Evolutionary conservation across 345 rosid genomes (phyloP), one percentile per base, ranked within the genome.

Genomic region (Nephelium lappaceum): DNA sequence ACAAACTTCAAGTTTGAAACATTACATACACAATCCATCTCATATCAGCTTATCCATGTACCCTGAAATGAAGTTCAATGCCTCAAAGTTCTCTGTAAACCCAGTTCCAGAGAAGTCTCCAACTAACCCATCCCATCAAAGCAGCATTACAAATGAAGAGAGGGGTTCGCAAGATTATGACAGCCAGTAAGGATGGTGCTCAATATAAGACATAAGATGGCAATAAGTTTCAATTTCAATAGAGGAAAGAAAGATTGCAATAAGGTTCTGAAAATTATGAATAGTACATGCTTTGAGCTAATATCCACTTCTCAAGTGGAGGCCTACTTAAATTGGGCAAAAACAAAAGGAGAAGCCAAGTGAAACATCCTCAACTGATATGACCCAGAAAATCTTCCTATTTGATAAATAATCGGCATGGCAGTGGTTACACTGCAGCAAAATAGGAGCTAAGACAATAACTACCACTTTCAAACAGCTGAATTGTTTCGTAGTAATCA

Each of bases 301-400:
- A 36, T 14, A 53, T 53, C 67, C 58, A 45, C 18, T n/a, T 69
- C 68, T 66, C 61, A 66, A 49, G 51, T 36, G 70, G 25, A 31
- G 25, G 60, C 25, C 75, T 60, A 47, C 60, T 41, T 60, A 43
- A 16, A 11, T 23, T 53, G 11, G 41, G 67, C 57, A 25, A 57
- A 55, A 69, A 31, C 24, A 25, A 75, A 78, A 61, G 24, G 31
- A 19, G 42, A 71, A 19, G 45, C 12, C 45, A 42, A 45, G 53
- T 45, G 43, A 69, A 58, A 71, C 70, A 78, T 47, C 45, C 18
- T 60, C 10, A 19, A 49, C 69, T 78, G 21, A 47, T 78, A 71
- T 45, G 42, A 76, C 60, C 27, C 10, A 21, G 11, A 70, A 70
- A 62, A 49, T 65, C 75, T 62, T 61, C 80, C 62, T 55, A 76